A percentile compares a stretch with the other conserved stretches of the same genome.
Conservation (phyloP, 306 rosid genomes). For the Rosa chinensis region DNA sequence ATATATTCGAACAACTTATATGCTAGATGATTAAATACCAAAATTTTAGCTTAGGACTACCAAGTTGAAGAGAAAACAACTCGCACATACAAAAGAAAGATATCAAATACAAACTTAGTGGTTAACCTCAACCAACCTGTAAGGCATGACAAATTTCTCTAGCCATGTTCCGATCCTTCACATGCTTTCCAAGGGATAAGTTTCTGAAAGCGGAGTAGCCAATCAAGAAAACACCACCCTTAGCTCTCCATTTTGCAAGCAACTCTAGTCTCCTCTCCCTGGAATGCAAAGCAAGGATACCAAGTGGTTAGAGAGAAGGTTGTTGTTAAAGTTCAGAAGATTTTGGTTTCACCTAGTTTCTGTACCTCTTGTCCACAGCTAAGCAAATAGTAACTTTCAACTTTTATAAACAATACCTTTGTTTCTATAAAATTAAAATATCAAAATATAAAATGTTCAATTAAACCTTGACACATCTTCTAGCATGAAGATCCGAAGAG, state of each 20-base stretch:
- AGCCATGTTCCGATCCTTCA: constrained; percentile 73
- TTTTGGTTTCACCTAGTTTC: background rate
- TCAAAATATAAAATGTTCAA: background rate
- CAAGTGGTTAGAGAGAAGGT: background rate
- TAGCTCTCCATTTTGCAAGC: constrained; percentile 86
- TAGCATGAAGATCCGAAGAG: constrained; percentile 81
- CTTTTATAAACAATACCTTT: background rate
- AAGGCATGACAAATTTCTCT: constrained; percentile 70
- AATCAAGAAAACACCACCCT: constrained; percentile 91
- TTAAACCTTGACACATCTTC: constrained; percentile 86
- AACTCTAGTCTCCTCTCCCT: constrained; percentile 82
- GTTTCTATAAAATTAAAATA: background rate
- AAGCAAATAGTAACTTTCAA: background rate
- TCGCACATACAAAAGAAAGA: background rate
- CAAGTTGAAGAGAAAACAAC: background rate
- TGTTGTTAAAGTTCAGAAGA: background rate
- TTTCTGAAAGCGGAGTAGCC: constrained; percentile 88
- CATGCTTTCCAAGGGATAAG: constrained; percentile 77
- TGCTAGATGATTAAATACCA: background rate
- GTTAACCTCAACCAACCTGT: constrained; percentile 52
- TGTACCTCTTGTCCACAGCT: background rate
- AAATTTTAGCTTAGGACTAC: background rate
- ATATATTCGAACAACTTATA: background rate
- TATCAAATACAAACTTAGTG: background rate
- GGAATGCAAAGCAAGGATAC: constrained; percentile 31